Base-by-base conservation (phyloP, 257 asterid genomes). In the Nicotiana obtusifolia region DNA sequence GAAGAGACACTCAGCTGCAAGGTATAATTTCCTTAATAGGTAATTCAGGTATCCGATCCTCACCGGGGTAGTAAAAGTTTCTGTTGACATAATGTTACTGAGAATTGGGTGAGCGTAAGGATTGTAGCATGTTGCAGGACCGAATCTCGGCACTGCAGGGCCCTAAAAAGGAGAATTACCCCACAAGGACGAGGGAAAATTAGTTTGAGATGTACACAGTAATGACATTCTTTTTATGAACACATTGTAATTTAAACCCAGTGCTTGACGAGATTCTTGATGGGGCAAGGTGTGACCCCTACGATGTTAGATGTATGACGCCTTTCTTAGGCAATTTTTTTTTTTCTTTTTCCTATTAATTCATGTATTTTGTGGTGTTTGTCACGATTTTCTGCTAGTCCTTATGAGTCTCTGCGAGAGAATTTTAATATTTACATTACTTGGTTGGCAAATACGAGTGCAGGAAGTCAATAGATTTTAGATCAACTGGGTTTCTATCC, bases 1-100 rank as follows among this genome's bases (percentile, higher is more conserved):
- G 5, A 44, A 47, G 61, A 73, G 37, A 73, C 65, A 77, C 69
- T 64, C 86, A 75, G 89, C 35, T 37, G 20, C 24, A 56, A 56
- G n/a, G 62, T 56, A 6, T 56, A 56, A 56, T 56, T 56, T 56
- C 24, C 62, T 19, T 56, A 11, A 56, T 54, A n/a, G 30, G 65
- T 60, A 56, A 60, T 20, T 20, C 30, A 11, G 65, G 65, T 20
- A 60, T 60, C 65, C 16, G 10, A 20, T 60, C 65, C 30, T 60
- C 65, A 60, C 3, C 15, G 41, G 62, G 61, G 41, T 73, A 44
- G 79, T 73, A 24, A 7, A 47, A 47, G 15, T 73, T 31, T 61
- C 24, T 44, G 41, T 22, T 73, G 24, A 73, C 24, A 47, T 73
- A 24, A 47, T 73, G 37, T 73, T 47, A 22, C 2, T 59, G 78